Percentiles rank a stretch among this genome's conserved stretches.
Evolutionary conservation across 345 rosid genomes (phyloP).

Genomic region (Linum trigynum): DNA sequence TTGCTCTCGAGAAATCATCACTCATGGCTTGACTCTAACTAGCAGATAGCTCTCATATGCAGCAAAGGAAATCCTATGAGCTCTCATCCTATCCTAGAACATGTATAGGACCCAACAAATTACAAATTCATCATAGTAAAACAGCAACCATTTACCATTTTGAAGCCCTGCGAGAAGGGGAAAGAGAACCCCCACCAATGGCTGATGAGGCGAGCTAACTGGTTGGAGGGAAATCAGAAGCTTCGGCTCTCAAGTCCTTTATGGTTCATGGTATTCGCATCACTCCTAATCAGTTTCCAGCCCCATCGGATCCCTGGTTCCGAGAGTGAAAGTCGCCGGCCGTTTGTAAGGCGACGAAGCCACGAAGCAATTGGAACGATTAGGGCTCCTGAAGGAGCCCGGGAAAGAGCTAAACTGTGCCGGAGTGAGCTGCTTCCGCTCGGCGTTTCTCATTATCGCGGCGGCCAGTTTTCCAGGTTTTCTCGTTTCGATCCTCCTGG

Average conservation of each 20-base stretch:
- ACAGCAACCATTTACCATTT: background rate
- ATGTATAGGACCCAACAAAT: background rate
- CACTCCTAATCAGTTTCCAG: conserved; percentile 12
- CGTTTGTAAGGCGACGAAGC: conserved; percentile 21
- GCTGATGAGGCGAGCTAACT: background rate
- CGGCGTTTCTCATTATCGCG: conserved; percentile 8
- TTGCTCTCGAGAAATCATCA: background rate
- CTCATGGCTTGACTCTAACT: background rate
- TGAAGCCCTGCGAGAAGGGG: background rate
- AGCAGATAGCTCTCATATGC: background rate
- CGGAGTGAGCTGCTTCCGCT: conserved; percentile 16
- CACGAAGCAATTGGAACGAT: conserved; percentile 10
- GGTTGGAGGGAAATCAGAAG: conserved; percentile 2
- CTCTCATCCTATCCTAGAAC: background rate
- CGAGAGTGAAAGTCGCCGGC: conserved; percentile 18
- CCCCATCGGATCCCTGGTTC: conserved; percentile 22
- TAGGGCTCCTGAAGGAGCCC: conserved; percentile 11
- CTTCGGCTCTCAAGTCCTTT: conserved; percentile 12
- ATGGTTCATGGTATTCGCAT: conserved; percentile 18
- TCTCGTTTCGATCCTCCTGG: conserved; percentile 13
- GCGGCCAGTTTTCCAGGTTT: conserved; percentile 12
- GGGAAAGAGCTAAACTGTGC: conserved; percentile 19
- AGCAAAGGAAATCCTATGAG: background rate
- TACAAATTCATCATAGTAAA: too few species aligned
- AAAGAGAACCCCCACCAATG: background rate